Evolutionary conservation across 129 eudicot species (phyloP).

Genomic region (Flaveria brownii): DNA sequence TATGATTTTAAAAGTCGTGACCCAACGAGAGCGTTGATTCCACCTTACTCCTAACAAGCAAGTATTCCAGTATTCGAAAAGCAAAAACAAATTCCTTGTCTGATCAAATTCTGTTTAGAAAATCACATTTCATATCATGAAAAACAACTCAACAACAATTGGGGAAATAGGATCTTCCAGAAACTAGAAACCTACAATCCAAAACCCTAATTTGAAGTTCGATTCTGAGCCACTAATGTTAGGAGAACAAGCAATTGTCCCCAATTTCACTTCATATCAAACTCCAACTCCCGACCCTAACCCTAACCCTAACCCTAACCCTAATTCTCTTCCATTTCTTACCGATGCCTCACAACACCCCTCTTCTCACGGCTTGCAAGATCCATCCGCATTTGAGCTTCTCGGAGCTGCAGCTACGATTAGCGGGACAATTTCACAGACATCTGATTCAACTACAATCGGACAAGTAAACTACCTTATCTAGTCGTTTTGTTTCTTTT

Average conservation of each 20-base stretch:
- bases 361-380: not conserved
- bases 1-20: too few species aligned
- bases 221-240: conserved; percentile 16
- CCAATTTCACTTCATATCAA: conserved; percentile 22
- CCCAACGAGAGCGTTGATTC: too few species aligned
- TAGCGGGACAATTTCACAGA: conserved; percentile 1
- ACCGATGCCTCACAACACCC: not conserved
- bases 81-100: too few species aligned
- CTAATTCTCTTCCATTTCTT: not conserved
- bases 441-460: conserved; percentile 8
- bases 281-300: not conserved
- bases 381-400: conserved; percentile 11
- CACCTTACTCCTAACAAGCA: too few species aligned
- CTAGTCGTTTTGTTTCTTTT: not conserved
- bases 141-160: not conserved
- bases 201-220: conserved; percentile 23
- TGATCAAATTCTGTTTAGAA: not conserved
- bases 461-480: conserved; percentile 16
- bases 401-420: not conserved
- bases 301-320: conserved; percentile 8
- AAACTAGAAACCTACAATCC: not conserved
- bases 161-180: not conserved
- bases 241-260: conserved; percentile 15
- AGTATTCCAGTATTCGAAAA: too few species aligned
- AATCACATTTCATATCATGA: not conserved